Percentiles rank a stretch among this genome's conserved stretches.
Evolutionary conservation across 306 rosid genomes (phyloP).

Genomic region (Pterocarpus macrocarpus): DNA sequence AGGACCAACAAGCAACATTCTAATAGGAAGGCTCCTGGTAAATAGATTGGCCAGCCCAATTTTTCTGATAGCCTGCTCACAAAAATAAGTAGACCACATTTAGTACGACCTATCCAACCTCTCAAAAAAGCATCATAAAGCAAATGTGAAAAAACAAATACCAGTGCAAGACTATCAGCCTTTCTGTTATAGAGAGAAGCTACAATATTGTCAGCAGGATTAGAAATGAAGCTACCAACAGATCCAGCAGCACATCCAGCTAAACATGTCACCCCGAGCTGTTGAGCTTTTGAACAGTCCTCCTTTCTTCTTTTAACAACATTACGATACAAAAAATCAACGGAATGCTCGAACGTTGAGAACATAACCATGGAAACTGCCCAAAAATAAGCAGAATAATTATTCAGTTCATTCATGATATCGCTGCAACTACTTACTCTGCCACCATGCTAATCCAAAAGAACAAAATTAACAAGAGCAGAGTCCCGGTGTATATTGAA

Average conservation of each 20-base stretch:
- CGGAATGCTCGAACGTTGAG: slow-evolving; percentile 71
- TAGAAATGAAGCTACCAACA: slow-evolving; percentile 69
- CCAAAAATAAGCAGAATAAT: slow-evolving; percentile 37
- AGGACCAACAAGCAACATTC: slow-evolving; percentile 86
- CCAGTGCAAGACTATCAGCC: slow-evolving; percentile 67
- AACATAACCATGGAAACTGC: slow-evolving; percentile 74
- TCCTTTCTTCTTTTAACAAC: slow-evolving; percentile 60
- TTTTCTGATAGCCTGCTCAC: slow-evolving; percentile 77
- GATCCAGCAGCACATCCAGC: slow-evolving; percentile 76
- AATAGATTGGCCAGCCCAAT: slow-evolving; percentile 82
- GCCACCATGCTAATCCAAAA: slow-evolving; percentile 28
- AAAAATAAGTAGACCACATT: slow-evolving; percentile 25
- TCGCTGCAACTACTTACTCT: slow-evolving; percentile 36
- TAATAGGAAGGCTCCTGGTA: slow-evolving; percentile 91
- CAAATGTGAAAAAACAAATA: slow-evolving; percentile 35
- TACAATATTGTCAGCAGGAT: slow-evolving; percentile 70
- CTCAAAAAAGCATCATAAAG: slow-evolving; percentile 29
- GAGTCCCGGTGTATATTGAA: background rate
- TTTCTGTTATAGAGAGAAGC: slow-evolving; percentile 68
- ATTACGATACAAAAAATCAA: slow-evolving; percentile 60
- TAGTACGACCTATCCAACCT: slow-evolving; percentile 24
- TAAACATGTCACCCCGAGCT: slow-evolving; percentile 68
- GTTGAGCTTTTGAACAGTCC: slow-evolving; percentile 66
- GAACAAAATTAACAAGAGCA: slow-evolving; percentile 32
- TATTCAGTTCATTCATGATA: slow-evolving; percentile 38